Conservation (phyloP, 1,284 basidiomycete species). For the Ceraceosorus guamensis region DNA sequence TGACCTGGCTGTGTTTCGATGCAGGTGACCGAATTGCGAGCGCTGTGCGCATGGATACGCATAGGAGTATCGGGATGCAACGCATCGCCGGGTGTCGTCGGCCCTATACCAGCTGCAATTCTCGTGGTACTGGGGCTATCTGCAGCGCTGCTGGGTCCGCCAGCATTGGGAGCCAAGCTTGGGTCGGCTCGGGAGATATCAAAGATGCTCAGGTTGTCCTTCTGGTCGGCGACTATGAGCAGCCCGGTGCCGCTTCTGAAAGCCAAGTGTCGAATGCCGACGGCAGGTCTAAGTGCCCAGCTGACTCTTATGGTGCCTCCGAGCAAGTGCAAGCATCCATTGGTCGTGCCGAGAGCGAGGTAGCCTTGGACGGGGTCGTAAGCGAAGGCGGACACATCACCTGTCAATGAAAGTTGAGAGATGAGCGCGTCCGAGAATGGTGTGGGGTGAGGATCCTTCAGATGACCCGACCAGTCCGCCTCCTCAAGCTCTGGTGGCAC, state of each 20-base stretch:
- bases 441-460: background rate
- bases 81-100: slow-evolving; percentile 12
- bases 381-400: slow-evolving; percentile 44
- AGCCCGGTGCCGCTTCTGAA: slow-evolving; percentile 59
- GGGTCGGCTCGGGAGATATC: slow-evolving; percentile 58
- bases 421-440: slow-evolving; percentile 40
- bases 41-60: slow-evolving; percentile 29
- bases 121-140: no score
- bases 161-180: slow-evolving; percentile 21
- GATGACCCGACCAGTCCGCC: slow-evolving; percentile 1
- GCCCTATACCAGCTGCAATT: slow-evolving; percentile 54
- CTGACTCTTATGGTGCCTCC: slow-evolving; percentile 61
- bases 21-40: slow-evolving; percentile 52
- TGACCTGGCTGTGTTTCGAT: slow-evolving; percentile 66
- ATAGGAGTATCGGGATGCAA: slow-evolving; percentile 24
- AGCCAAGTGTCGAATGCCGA: slow-evolving; percentile 59
- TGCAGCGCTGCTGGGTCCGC: no score
- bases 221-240: slow-evolving; percentile 63
- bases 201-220: slow-evolving; percentile 62
- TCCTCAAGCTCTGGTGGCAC: slow-evolving; percentile 7
- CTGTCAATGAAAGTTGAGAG: slow-evolving; percentile 39
- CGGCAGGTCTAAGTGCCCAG: slow-evolving; percentile 55
- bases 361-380: slow-evolving; percentile 52
- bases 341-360: slow-evolving; percentile 61
- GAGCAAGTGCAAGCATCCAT: slow-evolving; percentile 59